These are phyloP conservation scores for Venturia effusa DNA, from an alignment of 2,329 filamentous ascomycete genomes.

Conservation along the genomic window DNA sequence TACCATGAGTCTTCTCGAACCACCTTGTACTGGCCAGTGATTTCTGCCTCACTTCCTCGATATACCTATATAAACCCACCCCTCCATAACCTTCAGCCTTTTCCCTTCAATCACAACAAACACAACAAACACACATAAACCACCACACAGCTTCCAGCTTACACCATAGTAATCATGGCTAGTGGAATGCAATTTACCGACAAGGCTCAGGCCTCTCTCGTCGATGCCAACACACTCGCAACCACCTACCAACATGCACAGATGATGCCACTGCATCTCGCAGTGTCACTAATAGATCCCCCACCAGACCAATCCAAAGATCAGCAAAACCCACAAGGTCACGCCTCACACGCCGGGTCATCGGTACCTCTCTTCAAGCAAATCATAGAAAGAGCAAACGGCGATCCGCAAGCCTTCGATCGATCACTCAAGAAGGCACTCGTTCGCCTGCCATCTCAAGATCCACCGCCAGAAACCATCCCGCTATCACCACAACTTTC, in stretches of 20 bases:
- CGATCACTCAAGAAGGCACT: conserved; percentile 83
- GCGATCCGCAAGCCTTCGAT: conserved; percentile 81
- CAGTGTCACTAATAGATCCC: conserved; percentile 68
- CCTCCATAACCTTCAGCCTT: neutral
- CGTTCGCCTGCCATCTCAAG: conserved; percentile 85
- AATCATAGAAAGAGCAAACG: conserved; percentile 86
- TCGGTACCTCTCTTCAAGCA: conserved; percentile 79
- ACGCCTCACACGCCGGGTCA: conserved; percentile 48
- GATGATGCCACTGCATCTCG: conserved; percentile 80
- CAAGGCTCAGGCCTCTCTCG: conserved; percentile 77
- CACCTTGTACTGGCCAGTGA: neutral
- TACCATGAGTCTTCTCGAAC: neutral
- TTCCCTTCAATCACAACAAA: neutral
- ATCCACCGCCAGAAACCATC: conserved; percentile 83
- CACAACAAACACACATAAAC: neutral
- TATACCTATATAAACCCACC: neutral
- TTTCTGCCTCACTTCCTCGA: neutral
- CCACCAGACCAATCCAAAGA: conserved; percentile 65
- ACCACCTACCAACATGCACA: conserved; percentile 87
- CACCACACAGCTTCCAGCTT: neutral
- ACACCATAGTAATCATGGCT: conserved; percentile 45
- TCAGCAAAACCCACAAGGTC: conserved; percentile 48
- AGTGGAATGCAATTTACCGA: conserved; percentile 88
- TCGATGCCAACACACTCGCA: conserved; percentile 78
- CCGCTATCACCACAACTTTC: conserved; percentile 73